Base-by-base conservation (phyloP, 306 rosid genomes). In the Potentilla sterilis region DNA sequence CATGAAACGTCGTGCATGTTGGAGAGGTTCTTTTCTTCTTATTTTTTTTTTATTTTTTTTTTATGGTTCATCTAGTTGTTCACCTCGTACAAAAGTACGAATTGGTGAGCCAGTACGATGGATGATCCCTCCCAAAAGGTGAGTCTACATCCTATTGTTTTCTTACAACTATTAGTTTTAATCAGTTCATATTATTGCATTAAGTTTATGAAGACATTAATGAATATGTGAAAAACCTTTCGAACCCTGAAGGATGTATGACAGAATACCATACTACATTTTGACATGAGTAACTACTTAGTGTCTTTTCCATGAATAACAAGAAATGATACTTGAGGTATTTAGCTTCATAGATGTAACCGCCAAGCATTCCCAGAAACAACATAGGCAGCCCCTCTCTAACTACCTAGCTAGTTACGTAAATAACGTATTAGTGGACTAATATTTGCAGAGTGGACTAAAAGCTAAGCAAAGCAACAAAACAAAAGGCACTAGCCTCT, bases 381-480 rank as follows among this genome's bases (percentile, higher is more conserved):
- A 71, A 71, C 9, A 70, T 19, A 4, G 22, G 47, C 35, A 70
- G 34, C 34, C 64, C 7, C 19, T 34, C 74, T 70, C 35, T 22
- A 57, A 57, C 37, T 59, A 59, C 37, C 66, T 28, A 51, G 7
- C 47, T 52, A 21, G 76, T 57, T 72, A 40, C 66, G 52, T 72
- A 72, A 54, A 54, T 54, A 72, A 55, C 49, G 76, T 38, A 61
- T 54, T 16, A 18, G 66, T 9, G 13, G 35, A 37, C 52, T 4
- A 51, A 52, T 37, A 34, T 51, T 32, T 37, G 54, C 28, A 13
- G 3, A 15, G 9, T 19, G 14, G 49, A 61, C 6, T 41, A 24
- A 1, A 46, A 28, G 44, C 15, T 35, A n/a, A 70, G 58, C 74
- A 28, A 35, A 69, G 59, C 74, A 22, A 12, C 12, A 15, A 47